Base-by-base conservation (phyloP, 345 rosid genomes). In the Brassica juncea region DNA sequence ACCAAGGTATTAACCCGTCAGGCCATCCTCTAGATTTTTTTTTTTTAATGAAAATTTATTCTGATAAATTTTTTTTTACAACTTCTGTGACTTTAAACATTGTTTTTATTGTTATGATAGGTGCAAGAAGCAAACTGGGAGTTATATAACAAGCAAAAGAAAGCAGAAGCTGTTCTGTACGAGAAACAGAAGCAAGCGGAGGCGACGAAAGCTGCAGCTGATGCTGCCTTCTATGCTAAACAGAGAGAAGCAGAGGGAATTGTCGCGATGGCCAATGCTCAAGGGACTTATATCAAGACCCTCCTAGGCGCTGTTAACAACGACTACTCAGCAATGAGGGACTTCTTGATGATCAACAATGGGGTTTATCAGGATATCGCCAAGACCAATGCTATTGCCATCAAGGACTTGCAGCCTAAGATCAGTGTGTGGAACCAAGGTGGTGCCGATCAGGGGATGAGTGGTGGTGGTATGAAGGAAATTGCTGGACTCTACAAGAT, bases 81-180 rank as follows among this genome's bases (percentile, higher is more conserved):
- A 28, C 31, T 28, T 28, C 4, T 28, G 31, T 28, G 31, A 28
- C 31, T 28, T 28, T 28, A 28, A 28, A 4, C 31, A 28, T 28
- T 28, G 31, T 28, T 28, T 28, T 28, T 28, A 4, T 28, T 28
- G 31, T 28, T 28, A 28, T 0, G 31, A 28, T 28, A 28, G 31
- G 31, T 28, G n/a, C 92, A 88, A 87, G 88, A 88, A 78, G 90
- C 94, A 8, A 90, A 88, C 52, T 88, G 92, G 94, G 88, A 84
- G 39, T 82, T 87, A 0, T 87, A 86, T 75, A 83, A 81, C 71
- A 90, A 90, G 72, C 92, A 89, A 60, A 88, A 89, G 74, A 79
- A 74, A 19, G 95, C 94, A 11, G 92, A 90, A 55, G 92, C 95
- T 3, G 55, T 76, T 27, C 84, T 89, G 4, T 89, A 79, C 25